Percentiles rank a stretch among this genome's conserved stretches.
Evolutionary conservation across 306 rosid genomes (phyloP).

Genomic region (Abrus pulchellus): DNA sequence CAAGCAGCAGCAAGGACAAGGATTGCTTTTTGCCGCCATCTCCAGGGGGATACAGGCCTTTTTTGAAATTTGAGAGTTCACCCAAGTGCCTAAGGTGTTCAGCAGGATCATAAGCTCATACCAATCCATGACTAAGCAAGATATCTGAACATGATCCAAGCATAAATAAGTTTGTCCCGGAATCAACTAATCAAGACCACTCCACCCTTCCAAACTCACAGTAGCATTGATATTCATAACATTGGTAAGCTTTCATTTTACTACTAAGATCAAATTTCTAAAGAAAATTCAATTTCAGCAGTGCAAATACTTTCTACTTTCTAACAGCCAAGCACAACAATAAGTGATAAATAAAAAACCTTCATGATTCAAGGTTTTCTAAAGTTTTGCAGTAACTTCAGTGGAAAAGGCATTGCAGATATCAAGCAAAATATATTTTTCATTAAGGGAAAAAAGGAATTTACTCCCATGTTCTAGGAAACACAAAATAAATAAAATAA

Average conservation of each 20-base stretch:
- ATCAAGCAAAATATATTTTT: conserved; percentile 5
- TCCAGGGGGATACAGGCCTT: too few species aligned
- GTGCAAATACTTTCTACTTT: background rate
- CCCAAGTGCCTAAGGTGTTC: background rate
- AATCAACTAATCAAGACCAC: background rate
- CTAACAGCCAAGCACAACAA: conserved; percentile 16
- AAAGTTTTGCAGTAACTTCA: conserved; percentile 19
- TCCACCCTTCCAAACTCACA: background rate
- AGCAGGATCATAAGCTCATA: background rate
- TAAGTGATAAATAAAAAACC: background rate
- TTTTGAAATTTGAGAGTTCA: background rate
- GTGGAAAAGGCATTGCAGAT: conserved; percentile 10
- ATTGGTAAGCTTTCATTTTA: background rate
- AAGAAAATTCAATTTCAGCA: background rate
- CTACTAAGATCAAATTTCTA: background rate
- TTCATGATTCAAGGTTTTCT: conserved; percentile 14
- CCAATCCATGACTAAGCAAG: background rate
- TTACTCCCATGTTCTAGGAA: background rate
- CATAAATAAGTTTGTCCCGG: background rate
- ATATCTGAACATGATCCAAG: background rate
- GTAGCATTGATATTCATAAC: background rate
- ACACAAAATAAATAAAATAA: conserved; percentile 40
- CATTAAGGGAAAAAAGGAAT: background rate
- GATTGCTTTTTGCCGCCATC: too few species aligned
- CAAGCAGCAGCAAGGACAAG: background rate